Evolutionary conservation across 1,284 basidiomycete genomes (phyloP).

Genomic region (Leucoagaricus sp.): DNA sequence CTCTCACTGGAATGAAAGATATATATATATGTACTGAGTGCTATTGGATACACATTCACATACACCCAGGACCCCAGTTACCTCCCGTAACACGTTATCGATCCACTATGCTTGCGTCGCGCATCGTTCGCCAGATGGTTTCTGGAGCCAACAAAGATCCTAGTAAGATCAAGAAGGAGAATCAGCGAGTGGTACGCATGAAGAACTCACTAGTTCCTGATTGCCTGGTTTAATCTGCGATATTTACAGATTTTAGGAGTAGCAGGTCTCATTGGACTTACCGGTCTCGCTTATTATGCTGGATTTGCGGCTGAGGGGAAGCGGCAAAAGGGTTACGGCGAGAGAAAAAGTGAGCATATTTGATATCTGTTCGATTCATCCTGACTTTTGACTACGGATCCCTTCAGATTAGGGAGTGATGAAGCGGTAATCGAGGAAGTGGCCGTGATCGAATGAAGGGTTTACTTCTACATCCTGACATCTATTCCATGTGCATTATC

Average conservation of each 20-base stretch:
- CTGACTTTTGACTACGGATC: slow-evolving; percentile 7
- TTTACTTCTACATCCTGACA: not conserved
- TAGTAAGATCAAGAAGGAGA: slow-evolving; percentile 7
- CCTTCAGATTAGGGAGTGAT: slow-evolving; percentile 5
- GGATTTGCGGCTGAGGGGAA: slow-evolving; percentile 26
- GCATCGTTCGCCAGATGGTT: slow-evolving; percentile 13
- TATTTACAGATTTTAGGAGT: slow-evolving; percentile 7
- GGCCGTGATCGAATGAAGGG: slow-evolving; percentile 7
- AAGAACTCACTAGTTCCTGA: not conserved
- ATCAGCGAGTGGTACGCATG: slow-evolving; percentile 10
- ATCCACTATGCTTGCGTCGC: slow-evolving; percentile 10
- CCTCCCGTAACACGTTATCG: not conserved
- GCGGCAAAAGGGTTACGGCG: not conserved
- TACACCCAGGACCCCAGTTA: not conserved
- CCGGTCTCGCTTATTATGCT: slow-evolving; percentile 27
- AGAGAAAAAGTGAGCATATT: slow-evolving; percentile 8
- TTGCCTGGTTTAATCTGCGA: too few species aligned
- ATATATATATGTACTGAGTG: not conserved
- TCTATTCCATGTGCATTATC: too few species aligned
- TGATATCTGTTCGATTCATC: not conserved
- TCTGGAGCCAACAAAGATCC: slow-evolving; percentile 11
- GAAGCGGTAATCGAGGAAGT: slow-evolving; percentile 10
- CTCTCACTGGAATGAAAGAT: not conserved
- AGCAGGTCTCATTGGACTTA: slow-evolving; percentile 19
- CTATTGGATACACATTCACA: not conserved